phyloP scores from a whole-genome alignment of 2,329 filamentous ascomycete genomes.

The Phialophora expanda region DNA sequence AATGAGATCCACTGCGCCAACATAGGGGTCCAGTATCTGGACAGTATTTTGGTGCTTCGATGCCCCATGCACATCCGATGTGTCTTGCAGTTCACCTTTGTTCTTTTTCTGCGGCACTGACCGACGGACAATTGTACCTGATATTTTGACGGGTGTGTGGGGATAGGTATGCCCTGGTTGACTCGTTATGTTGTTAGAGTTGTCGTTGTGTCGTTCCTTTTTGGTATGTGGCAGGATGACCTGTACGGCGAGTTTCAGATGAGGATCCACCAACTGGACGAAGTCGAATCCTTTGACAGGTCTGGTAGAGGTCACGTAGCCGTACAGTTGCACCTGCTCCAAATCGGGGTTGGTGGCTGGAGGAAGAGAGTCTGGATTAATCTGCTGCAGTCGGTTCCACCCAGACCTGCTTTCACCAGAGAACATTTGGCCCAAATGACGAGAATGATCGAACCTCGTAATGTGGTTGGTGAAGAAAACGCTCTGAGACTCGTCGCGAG shows the following conservation, averaged over 20 bases:
- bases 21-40: conserved; percentile 31
- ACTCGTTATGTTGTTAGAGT: background rate
- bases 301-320: conserved; percentile 38
- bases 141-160: conserved; percentile 31
- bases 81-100: conserved; percentile 1
- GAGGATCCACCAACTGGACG: conserved; percentile 32
- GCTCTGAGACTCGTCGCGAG: background rate
- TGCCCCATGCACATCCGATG: conserved; percentile 36
- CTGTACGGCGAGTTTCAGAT: conserved; percentile 36
- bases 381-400: conserved; percentile 27
- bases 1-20: conserved; percentile 37
- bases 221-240: conserved; percentile 30
- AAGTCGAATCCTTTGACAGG: conserved; percentile 33
- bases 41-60: conserved; percentile 35
- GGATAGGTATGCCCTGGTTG: background rate
- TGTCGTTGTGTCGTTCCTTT: background rate
- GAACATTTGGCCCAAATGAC: background rate
- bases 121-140: conserved; percentile 26
- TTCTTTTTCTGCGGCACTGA: conserved; percentile 6
- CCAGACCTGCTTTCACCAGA: conserved; percentile 2
- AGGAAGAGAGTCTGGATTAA: conserved; percentile 3
- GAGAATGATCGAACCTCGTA: background rate
- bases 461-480: background rate
- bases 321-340: conserved; percentile 26
- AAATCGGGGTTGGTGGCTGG: background rate